Base-by-base conservation (phyloP, 148 eudicot species). In the Dysphania ambrosioides region DNA sequence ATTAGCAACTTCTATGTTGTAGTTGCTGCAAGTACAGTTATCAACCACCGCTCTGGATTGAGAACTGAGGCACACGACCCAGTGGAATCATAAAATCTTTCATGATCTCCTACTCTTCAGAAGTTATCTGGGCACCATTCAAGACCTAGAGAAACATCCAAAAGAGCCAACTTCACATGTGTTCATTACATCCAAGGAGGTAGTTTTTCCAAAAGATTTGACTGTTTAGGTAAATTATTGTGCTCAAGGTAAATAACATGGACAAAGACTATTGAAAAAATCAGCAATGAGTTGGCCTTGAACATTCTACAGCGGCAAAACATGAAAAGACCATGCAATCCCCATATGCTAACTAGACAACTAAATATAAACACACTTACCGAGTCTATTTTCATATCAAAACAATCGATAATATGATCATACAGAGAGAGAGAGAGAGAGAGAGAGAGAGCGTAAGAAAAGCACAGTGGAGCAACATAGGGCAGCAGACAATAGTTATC, bases 81-180 rank as follows among this genome's bases (percentile, higher is more conserved):
- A 92, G 89, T 21, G 98, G 98, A 73, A 95, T 73, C 44, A 92
- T 57, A 30, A 95, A 79, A 75, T 95, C 96, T 85, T 87, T 92
- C 93, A 95, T 85, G 27, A 80, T 81, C 78, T 87, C 89, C 40
- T 83, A 92, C 81, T 95, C 93, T 82, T 87, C 96, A 1, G 79
- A 63, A 47, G 84, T 85, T 68, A 90, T 83, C 71, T 83, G 80
- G 21, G 96, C 91, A 64, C 88, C 89, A 40, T 86, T 90, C 77
- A 95, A 72, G 40, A 92, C 84, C 98, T 95, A 62, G n/a, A n/a
- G n/a, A 70, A 71, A 66, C 55, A 66, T 66, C 32, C 47, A 63
- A 73, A 38, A 56, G 26, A 62, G 29, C 35, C 42, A 58, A 44
- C 23, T 11, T 71, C n/a, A 66, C 15, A 8, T 26, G 62, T 36